Evolutionary conservation across 2,329 filamentous ascomycete genomes (phyloP), one percentile per base, ranked within the genome.

Genomic region (Scorias spongiosa): DNA sequence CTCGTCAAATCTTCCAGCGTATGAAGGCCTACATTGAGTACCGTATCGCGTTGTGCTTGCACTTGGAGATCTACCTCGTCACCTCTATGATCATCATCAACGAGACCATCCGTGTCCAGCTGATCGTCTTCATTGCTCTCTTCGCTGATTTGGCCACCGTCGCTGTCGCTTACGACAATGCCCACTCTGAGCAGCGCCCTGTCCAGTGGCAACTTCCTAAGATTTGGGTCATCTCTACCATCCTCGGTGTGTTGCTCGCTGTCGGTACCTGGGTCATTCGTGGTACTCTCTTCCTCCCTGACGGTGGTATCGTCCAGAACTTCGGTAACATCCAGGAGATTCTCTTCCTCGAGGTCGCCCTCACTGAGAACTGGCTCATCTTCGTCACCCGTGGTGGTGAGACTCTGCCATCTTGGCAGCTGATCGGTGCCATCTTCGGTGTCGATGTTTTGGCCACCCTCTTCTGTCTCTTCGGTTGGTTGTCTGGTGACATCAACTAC

Each of bases 131-230:
- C 72, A 76, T 86, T 52, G 81, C 81, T 48, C 70, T 86, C 26
- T 86, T 86, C 65, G 81, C 81, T 53, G 81, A 86, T 73, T 67
- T 86, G 65, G 81, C 81, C 48, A 86, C 81, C 49, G 81, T 86
- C 51, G 81, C 81, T 47, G 77, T 85, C 46, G 81, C 81, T 41
- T 85, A 85, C 67, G 81, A 86, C 60, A 84, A 85, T 61, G 81
- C 81, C 40, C 78, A 84, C 67, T 84, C 78, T 55, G 81, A 86
- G 59, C 71, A 71, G 48, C 77, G 81, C 34, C 81, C 81, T 11
- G 81, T 85, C 55, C 81, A 85, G 63, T 86, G 81, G 81, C 81
- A 86, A 66, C 63, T 86, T 51, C 80, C 81, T 51, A 86, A 85
- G 72, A 85, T 85, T 60, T 85, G 81, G 81, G 72, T 85, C 52